A percentile compares a stretch with the other conserved stretches of the same genome.
Conservation (phyloP, 495 filamentous ascomycete genomes). For the Aspergillus incahuasiensis region DNA sequence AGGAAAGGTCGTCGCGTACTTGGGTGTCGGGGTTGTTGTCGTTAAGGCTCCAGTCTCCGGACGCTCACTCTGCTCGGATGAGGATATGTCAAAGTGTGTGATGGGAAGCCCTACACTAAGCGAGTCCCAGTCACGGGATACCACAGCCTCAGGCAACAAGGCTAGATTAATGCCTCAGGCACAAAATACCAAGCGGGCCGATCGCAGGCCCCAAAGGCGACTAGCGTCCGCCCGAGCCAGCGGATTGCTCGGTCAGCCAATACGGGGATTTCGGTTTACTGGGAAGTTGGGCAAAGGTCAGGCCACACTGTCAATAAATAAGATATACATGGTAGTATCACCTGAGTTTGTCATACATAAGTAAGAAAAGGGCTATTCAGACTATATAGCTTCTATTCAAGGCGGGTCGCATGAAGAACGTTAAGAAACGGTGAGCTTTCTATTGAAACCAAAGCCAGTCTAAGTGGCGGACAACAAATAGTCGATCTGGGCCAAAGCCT, state of each 20-base stretch:
- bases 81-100: slow-evolving; percentile 38
- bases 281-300: neutral
- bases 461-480: slow-evolving; percentile 18
- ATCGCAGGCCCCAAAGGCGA: neutral
- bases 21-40: slow-evolving; percentile 46
- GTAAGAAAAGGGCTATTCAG: neutral
- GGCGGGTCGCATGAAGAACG: neutral
- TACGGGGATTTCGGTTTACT: slow-evolving; percentile 24
- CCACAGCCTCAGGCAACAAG: slow-evolving; percentile 12
- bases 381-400: neutral
- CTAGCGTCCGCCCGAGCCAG: slow-evolving; percentile 9
- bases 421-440: neutral
- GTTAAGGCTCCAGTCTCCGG: slow-evolving; percentile 34
- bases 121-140: slow-evolving; percentile 33
- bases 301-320: slow-evolving; percentile 5
- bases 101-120: slow-evolving; percentile 48
- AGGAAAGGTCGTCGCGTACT: slow-evolving; percentile 36
- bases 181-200: slow-evolving; percentile 1
- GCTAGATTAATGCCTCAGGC: slow-evolving; percentile 8
- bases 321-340: neutral
- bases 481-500: slow-evolving; percentile 16
- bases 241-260: slow-evolving; percentile 14
- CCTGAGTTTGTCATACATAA: neutral
- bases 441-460: slow-evolving; percentile 2
- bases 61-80: slow-evolving; percentile 27